A percentile compares a stretch with the other conserved stretches of the same genome.
These are phyloP conservation scores for Pelargonium exstipulatum DNA, from an alignment of 441 rosid genomes.

Conservation along the genomic window DNA sequence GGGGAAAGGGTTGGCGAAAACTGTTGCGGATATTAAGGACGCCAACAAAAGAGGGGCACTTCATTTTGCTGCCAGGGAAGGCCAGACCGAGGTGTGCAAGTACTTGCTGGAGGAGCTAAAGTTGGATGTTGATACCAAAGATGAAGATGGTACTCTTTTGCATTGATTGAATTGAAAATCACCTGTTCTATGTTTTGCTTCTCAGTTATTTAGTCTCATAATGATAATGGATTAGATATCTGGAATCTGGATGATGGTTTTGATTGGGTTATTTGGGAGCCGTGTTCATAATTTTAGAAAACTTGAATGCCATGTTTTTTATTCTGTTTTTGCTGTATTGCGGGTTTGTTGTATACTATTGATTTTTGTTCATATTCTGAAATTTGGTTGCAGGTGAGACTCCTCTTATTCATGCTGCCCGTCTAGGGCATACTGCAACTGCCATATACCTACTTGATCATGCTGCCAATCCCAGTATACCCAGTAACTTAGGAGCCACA, in stretches of 20 bases:
- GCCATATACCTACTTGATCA: slow-evolving; percentile 63
- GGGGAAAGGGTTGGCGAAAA: slow-evolving; percentile 57
- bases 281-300: neutral
- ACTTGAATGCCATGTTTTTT: neutral
- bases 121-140: slow-evolving; percentile 56
- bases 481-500: slow-evolving; percentile 80
- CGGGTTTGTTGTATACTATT: neutral
- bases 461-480: slow-evolving; percentile 60
- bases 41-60: slow-evolving; percentile 90
- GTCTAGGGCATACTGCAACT: slow-evolving; percentile 73
- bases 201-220: neutral
- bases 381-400: slow-evolving; percentile 59
- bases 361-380: slow-evolving; percentile 1
- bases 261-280: no score
- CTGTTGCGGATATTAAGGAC: slow-evolving; percentile 77
- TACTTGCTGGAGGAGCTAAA: slow-evolving; percentile 77
- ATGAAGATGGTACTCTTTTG: slow-evolving; percentile 63
- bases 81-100: slow-evolving; percentile 68
- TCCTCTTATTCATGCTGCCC: slow-evolving; percentile 84
- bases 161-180: no score
- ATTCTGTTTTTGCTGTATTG: neutral
- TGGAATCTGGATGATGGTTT: no score
- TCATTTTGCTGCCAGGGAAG: slow-evolving; percentile 95
- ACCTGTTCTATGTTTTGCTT: neutral
- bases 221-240: neutral